Base-by-base conservation (phyloP, 2,329 filamentous ascomycete genomes). In the Pseudodiploospora longispora region DNA sequence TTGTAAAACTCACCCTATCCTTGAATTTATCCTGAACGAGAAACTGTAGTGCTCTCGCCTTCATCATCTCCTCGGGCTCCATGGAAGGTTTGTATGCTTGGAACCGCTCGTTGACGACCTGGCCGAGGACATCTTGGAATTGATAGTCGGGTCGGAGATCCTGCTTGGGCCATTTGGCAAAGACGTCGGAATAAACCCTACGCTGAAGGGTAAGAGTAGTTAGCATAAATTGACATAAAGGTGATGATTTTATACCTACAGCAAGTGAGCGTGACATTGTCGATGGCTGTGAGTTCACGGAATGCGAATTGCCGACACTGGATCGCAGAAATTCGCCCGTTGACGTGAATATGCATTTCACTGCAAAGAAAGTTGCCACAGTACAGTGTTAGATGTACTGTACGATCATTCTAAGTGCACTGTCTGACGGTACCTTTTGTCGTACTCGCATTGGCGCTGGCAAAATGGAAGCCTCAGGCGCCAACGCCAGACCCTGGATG, bases 81-180 rank as follows among this genome's bases (percentile, higher is more conserved):
- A 56, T 59, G 0, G 60, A 52, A 0, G 63, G 58, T 42, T 55
- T 58, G 43, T 57, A 58, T 4, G 47, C 53, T 31, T 58, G 49
- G 55, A 61, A 66, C 40, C 64, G 64, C 44, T 60, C 59, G 47
- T 62, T 52, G 40, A 67, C 57, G 30, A 56, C 54, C 46, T 62
- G 61, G 47, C 57, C 56, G 40, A 84, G 63, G 31, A 76, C 69
- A 51, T 78, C 71, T 55, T 76, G 76, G 52, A 85, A 71, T 59
- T 83, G 78, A 58, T 75, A 70, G 46, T 80, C 72, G 6, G 80
- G 80, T 1, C 82, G 78, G 37, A 85, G 69, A 46, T 68, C 66
- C 55, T 84, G 80, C 54, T 75, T 74, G 38, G 82, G 82, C 81
- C 81, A 85, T 50, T 71, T 70, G 46, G 71, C 66, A 43, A 67